A percentile compares a stretch with the other conserved stretches of the same genome.
Conservation (phyloP, 768 basidiomycete species). For the Pleurotus citrinopileatus region DNA sequence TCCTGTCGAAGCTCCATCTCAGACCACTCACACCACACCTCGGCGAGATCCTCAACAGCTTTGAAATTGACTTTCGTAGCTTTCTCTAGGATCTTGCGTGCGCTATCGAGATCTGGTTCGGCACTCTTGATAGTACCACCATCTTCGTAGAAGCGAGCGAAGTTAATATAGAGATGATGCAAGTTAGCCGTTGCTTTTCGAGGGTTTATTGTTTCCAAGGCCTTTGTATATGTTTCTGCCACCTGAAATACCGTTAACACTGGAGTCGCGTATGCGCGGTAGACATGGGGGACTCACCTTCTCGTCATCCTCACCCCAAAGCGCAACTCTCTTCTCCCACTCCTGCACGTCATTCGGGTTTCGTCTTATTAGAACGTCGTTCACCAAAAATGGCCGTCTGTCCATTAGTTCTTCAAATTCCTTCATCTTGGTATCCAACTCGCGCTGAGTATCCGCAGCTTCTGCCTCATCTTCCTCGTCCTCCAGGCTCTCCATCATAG, state of each 20-base stretch:
- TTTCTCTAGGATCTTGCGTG: conserved; percentile 92
- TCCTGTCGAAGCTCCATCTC: conserved; percentile 97
- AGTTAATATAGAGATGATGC: conserved; percentile 89
- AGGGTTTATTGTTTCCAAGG: conserved; percentile 84
- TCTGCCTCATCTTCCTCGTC: conserved; percentile 83
- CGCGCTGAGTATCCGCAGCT: conserved; percentile 72
- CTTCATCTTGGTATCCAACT: conserved; percentile 86
- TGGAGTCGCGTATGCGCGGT: too few relatives aligned
- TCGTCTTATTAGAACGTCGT: conserved; percentile 88
- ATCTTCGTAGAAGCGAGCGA: conserved; percentile 97
- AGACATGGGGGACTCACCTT: conserved; percentile 50
- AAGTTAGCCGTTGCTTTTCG: conserved; percentile 89
- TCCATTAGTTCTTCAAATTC: conserved; percentile 95
- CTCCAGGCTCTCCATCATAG: conserved; percentile 83
- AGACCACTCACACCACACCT: conserved; percentile 99
- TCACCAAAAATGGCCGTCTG: conserved; percentile 91
- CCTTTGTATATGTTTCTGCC: conserved; percentile 89
- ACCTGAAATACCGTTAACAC: conserved; percentile 69
- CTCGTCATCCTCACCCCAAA: conserved; percentile 92
- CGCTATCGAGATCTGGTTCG: conserved; percentile 78
- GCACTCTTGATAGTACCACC: conserved; percentile 81
- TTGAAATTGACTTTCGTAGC: conserved; percentile 90
- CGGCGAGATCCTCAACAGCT: conserved; percentile 95
- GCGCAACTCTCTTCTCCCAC: conserved; percentile 96
- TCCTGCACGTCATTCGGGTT: conserved; percentile 99